These are phyloP conservation scores for Sclerotinia sclerotiorum DNA, from an alignment of 2,329 filamentous ascomycete genomes.

Conservation along the genomic window DNA sequence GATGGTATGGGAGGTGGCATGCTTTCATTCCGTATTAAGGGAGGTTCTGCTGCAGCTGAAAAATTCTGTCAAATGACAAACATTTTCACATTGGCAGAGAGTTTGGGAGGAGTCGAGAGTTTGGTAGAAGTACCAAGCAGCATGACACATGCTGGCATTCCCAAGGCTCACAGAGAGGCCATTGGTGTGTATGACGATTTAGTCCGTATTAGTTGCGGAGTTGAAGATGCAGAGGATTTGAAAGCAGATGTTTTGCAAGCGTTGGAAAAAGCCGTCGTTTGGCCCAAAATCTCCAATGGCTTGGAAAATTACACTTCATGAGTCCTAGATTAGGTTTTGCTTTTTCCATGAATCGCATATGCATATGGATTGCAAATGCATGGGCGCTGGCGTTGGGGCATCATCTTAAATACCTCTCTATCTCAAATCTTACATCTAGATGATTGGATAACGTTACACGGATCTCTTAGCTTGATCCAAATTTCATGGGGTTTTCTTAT, in stretches of 20 bases:
- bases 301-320: conserved; percentile 18
- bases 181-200: conserved; percentile 95
- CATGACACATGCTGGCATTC: conserved; percentile 98
- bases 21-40: conserved; percentile 92
- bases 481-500: neutral
- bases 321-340: neutral
- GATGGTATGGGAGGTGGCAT: conserved; percentile 94
- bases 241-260: conserved; percentile 80
- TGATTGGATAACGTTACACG: neutral
- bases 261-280: conserved; percentile 68
- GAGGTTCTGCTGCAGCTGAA: conserved; percentile 81
- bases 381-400: conserved; percentile 9
- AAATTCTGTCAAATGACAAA: conserved; percentile 86
- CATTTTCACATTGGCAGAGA: conserved; percentile 93
- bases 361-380: neutral
- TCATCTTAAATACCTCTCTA: neutral
- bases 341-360: neutral
- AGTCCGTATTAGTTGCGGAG: conserved; percentile 87
- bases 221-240: conserved; percentile 87
- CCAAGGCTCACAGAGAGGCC: conserved; percentile 82
- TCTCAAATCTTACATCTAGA: neutral
- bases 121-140: conserved; percentile 87
- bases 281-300: conserved; percentile 39
- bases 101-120: conserved; percentile 86
- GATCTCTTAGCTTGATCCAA: neutral